These are phyloP conservation scores for Wickerhamomyces xylosicus DNA, from an alignment of 805 yeast species.

Conservation along the genomic window DNA sequence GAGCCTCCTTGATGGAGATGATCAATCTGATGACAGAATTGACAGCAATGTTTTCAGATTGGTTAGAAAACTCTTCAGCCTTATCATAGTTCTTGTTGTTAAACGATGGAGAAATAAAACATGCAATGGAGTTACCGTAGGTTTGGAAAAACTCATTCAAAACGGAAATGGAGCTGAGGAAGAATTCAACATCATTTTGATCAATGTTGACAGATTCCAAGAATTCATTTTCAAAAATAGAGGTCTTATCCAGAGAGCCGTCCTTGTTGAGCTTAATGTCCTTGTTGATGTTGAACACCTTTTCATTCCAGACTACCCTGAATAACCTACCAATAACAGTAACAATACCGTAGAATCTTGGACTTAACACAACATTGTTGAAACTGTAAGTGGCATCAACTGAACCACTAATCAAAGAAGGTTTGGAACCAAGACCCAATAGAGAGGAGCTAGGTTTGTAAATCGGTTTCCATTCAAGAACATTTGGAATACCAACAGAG, in stretches of 20 bases:
- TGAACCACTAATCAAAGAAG: constrained; percentile 9
- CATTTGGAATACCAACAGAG: constrained; percentile 31
- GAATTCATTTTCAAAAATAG: constrained; percentile 31
- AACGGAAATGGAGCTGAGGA: constrained; percentile 60
- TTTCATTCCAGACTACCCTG: constrained; percentile 68
- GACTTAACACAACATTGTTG: constrained; percentile 79
- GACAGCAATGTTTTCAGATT: constrained; percentile 88
- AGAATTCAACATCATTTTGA: constrained; percentile 49
- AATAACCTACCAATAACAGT: constrained; percentile 69
- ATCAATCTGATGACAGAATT: constrained; percentile 67
- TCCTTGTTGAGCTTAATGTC: constrained; percentile 22
- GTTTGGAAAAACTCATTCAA: constrained; percentile 60
- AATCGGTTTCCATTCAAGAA: constrained; percentile 30
- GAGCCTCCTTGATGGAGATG: constrained; percentile 75
- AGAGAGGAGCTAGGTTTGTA: constrained; percentile 19
- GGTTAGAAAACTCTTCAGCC: constrained; percentile 56
- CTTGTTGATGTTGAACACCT: constrained; percentile 40
- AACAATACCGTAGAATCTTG: constrained; percentile 83
- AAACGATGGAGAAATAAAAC: constrained; percentile 47
- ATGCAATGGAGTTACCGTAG: constrained; percentile 51
- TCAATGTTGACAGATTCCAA: constrained; percentile 28
- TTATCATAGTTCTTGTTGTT: constrained; percentile 25
- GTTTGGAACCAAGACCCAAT: background rate
- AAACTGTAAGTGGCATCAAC: constrained; percentile 27
- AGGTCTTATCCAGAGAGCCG: constrained; percentile 19